These are phyloP conservation scores for Alternaria postmessia DNA, from an alignment of 2,329 filamentous ascomycete genomes.

Conservation along the genomic window DNA sequence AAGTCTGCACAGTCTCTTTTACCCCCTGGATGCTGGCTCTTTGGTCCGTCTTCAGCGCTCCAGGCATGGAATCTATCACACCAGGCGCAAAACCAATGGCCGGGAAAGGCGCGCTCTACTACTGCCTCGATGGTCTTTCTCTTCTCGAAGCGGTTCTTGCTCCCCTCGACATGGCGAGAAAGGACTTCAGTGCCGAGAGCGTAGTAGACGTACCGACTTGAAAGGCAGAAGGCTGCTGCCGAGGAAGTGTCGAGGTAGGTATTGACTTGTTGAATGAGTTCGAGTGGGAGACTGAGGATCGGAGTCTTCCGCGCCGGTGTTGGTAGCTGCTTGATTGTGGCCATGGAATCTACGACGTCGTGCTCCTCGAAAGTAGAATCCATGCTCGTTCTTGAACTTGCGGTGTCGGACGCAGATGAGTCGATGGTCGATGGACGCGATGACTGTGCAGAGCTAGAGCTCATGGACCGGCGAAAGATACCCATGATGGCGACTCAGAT, in stretches of 20 bases:
- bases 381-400: slow-evolving; percentile 25
- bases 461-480: slow-evolving; percentile 25
- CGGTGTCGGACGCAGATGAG: slow-evolving; percentile 11
- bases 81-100: slow-evolving; percentile 47
- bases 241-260: slow-evolving; percentile 33
- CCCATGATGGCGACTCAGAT: slow-evolving; percentile 13
- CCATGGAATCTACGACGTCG: slow-evolving; percentile 15
- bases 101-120: slow-evolving; percentile 45
- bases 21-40: slow-evolving; percentile 2
- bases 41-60: slow-evolving; percentile 22
- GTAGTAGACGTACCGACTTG: slow-evolving; percentile 38
- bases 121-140: slow-evolving; percentile 34
- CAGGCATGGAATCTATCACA: slow-evolving; percentile 44
- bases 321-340: slow-evolving; percentile 12
- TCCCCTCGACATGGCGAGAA: slow-evolving; percentile 20
- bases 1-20: slow-evolving; percentile 31
- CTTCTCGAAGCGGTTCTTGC: slow-evolving; percentile 29
- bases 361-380: slow-evolving; percentile 13
- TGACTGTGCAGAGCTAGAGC: slow-evolving; percentile 19
- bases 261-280: slow-evolving; percentile 43
- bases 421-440: slow-evolving; percentile 12
- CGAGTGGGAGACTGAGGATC: slow-evolving; percentile 37
- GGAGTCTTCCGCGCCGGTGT: slow-evolving; percentile 19
- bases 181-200: slow-evolving; percentile 37
- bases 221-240: slow-evolving; percentile 38